These are phyloP conservation scores for Mesostigma viride DNA, from an alignment of 139 green algal genomes.

Conservation along the genomic window DNA sequence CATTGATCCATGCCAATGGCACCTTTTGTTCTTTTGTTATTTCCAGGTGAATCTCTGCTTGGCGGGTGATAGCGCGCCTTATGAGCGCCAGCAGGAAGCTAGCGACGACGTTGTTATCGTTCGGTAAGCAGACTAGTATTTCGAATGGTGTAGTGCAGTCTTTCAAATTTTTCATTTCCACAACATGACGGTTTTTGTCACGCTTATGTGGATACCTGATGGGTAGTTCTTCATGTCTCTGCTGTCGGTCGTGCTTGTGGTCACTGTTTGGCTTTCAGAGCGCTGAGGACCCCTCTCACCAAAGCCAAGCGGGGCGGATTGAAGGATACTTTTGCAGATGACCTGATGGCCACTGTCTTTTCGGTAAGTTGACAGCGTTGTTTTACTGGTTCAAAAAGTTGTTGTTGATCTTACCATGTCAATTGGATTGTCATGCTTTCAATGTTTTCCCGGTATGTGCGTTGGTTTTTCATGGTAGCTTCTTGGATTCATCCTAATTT, in stretches of 20 bases:
- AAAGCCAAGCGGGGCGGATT: constrained; percentile 80
- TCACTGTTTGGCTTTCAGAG: constrained; percentile 59
- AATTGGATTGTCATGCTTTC: no score
- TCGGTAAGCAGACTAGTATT: constrained; percentile 27
- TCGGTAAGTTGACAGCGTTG: background rate
- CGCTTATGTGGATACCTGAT: no score
- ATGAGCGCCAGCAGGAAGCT: constrained; percentile 44
- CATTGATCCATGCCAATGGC: background rate
- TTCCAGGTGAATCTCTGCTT: constrained; percentile 44
- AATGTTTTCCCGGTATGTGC: no score
- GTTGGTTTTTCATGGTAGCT: no score
- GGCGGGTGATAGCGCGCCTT: constrained; percentile 71
- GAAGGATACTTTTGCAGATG: constrained; percentile 78
- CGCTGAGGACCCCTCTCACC: constrained; percentile 76
- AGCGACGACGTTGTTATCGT: constrained; percentile 26
- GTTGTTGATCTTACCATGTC: no score
- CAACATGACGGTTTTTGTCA: background rate
- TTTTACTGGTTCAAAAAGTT: background rate
- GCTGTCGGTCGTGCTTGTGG: constrained; percentile 30
- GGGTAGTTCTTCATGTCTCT: constrained; percentile 2
- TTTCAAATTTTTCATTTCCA: background rate
- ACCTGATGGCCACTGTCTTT: constrained; percentile 62
- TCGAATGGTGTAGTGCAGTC: background rate
- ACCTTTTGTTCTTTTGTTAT: background rate
- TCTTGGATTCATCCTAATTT: background rate